Base-by-base conservation (phyloP, 2,329 filamentous ascomycete genomes). In the Didymosphaeria variabile region DNA sequence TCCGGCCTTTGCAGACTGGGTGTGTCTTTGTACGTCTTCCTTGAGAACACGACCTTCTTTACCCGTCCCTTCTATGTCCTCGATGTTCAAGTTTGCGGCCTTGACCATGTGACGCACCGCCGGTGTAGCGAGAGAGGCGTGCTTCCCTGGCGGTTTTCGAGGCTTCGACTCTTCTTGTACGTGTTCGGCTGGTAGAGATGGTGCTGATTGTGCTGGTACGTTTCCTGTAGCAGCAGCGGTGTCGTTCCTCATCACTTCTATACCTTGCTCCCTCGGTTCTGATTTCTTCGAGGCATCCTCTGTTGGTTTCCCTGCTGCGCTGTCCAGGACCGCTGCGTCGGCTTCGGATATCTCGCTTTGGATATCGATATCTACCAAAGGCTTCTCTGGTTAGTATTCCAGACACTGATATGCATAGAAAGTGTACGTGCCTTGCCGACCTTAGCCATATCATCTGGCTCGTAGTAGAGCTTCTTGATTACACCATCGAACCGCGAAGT, bases 381-480 rank as follows among this genome's bases (percentile, higher is more conserved):
- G 91, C 87, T 95, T 61, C 23, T 26, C 23, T 36, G 32, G 50
- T 73, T 55, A 77, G 72, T 54, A 29, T 23, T 34, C 31, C 34
- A 40, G 3, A 26, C 8, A 49, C n/a, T 7, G 46, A 3, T 26
- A 5, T 12, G 17, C 7, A 31, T 7, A 2, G 29, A 54, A 15
- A 19, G 42, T 10, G 9, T 34, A 55, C 66, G 34, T 77, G 86
- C 85, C 78, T 83, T 94, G 68, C 95, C 95, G 29, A 97, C 96
- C 74, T 92, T 93, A 55, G 94, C 94, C 87, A 97, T 97, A 69
- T 98, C 95, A 67, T 97, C 95, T 34, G 93, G 90, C 65, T 97
- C 93, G 79, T 97, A 98, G 80, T 98, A 88, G 47, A 99, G 84
- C 81, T 94, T 98, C 83, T 97, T 97, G 69, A 99, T 94, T 0